phyloP scores from a whole-genome alignment of 202 grass and related monocot genomes.

The Carex arenaria region DNA sequence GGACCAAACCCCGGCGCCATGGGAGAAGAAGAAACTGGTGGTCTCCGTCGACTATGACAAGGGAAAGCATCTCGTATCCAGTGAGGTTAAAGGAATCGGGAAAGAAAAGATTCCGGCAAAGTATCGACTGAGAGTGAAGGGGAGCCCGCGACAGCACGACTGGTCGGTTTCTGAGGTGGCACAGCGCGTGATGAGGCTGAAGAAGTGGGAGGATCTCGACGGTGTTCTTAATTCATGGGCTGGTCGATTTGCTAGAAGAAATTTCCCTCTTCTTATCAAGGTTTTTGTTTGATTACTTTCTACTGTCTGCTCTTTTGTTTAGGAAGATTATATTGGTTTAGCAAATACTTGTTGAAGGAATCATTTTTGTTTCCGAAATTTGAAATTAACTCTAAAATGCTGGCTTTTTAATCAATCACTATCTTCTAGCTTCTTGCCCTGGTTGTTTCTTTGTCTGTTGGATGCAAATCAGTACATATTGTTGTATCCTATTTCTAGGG shows the following conservation, averaged over 20 bases:
- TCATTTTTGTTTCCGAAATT: not conserved
- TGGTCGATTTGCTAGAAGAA: conserved; percentile 54
- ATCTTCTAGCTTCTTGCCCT: not conserved
- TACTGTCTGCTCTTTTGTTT: not conserved
- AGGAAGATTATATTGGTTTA: not conserved
- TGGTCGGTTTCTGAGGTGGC: conserved; percentile 78
- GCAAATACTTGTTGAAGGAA: not conserved
- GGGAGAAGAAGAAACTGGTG: conserved; percentile 51
- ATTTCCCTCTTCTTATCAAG: conserved; percentile 76
- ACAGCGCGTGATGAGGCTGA: conserved; percentile 44
- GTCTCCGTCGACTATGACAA: conserved; percentile 78
- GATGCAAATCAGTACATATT: not conserved
- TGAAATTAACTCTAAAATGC: not conserved
- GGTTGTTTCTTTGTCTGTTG: not conserved
- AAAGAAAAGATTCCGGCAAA: conserved; percentile 45
- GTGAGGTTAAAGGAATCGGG: conserved; percentile 47
- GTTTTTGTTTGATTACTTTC: conserved; percentile 22
- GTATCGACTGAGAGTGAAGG: conserved; percentile 55
- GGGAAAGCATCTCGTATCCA: conserved; percentile 39
- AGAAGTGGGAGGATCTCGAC: conserved; percentile 54
- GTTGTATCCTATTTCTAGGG: not conserved
- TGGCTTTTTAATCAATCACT: not conserved
- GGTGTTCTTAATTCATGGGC: conserved; percentile 77
- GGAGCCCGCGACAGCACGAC: conserved; percentile 52
- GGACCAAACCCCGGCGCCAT: conserved; percentile 28